phyloP scores from a whole-genome alignment of 1,139 yeast species.

The Debaryomyces singareniensis region DNA sequence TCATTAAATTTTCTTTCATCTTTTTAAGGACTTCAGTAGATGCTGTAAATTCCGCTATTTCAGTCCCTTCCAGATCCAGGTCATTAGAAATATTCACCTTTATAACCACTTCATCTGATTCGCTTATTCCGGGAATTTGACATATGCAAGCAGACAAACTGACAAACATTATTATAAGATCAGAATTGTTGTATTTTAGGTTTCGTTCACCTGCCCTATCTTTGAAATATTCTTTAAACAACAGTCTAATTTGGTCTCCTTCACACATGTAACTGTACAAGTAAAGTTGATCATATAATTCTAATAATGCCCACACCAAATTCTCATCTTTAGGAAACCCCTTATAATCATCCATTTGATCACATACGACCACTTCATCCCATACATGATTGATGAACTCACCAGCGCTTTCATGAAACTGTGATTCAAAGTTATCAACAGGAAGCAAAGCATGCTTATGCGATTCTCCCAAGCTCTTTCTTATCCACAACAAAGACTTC shows the following conservation, averaged over 20 bases:
- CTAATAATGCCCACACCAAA: conserved; percentile 18
- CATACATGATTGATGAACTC: too few relatives aligned
- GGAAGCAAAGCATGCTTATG: conserved; percentile 19
- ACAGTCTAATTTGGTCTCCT: conserved; percentile 9
- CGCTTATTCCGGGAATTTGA: too few relatives aligned
- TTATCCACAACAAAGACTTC: conserved; percentile 31
- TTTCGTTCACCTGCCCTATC: background rate
- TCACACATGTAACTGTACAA: conserved; percentile 13
- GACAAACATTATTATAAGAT: conserved; percentile 27
- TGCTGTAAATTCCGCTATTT: too few relatives aligned
- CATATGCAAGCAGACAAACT: too few relatives aligned
- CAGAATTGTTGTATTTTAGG: too few relatives aligned
- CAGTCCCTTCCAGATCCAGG: conserved; percentile 10
- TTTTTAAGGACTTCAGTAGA: too few relatives aligned
- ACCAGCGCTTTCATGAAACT: too few relatives aligned
- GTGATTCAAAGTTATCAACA: conserved; percentile 22
- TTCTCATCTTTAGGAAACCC: too few relatives aligned
- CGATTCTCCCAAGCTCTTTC: conserved; percentile 17
- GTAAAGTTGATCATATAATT: conserved; percentile 12
- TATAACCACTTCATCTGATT: background rate
- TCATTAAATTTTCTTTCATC: conserved; percentile 21
- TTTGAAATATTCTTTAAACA: conserved; percentile 12
- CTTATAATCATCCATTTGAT: too few relatives aligned
- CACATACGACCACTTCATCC: too few relatives aligned
- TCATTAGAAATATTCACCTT: background rate